These are phyloP conservation scores for Ilyonectria robusta DNA, from an alignment of 2,329 filamentous ascomycete species.

Conservation along the genomic window DNA sequence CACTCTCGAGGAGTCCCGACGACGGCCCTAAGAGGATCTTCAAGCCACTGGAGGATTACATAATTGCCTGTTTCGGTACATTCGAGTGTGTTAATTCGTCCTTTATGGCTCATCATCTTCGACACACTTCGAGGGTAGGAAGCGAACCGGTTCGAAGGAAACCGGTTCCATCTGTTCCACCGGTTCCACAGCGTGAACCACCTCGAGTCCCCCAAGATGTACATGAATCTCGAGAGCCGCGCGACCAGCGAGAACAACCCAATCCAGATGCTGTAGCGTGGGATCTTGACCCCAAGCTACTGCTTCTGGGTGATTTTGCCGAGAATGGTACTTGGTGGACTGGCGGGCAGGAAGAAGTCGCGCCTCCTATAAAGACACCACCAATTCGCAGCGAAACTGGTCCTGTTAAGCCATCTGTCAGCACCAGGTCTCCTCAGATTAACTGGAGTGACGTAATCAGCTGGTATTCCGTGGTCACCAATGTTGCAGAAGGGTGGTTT, in stretches of 20 bases:
- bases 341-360: slow-evolving; percentile 64
- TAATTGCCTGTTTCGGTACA: slow-evolving; percentile 77
- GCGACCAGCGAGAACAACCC: slow-evolving; percentile 33
- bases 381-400: slow-evolving; percentile 36
- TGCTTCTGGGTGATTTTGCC: slow-evolving; percentile 81
- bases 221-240: slow-evolving; percentile 51
- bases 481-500: slow-evolving; percentile 78
- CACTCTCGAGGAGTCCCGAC: slow-evolving; percentile 34
- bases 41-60: slow-evolving; percentile 82
- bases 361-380: slow-evolving; percentile 35
- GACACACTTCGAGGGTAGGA: slow-evolving; percentile 47
- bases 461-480: slow-evolving; percentile 82
- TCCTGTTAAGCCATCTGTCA: slow-evolving; percentile 31
- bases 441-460: slow-evolving; percentile 80
- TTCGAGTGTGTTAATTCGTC: slow-evolving; percentile 83
- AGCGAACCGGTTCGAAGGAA: slow-evolving; percentile 49
- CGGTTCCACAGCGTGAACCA: slow-evolving; percentile 52
- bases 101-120: slow-evolving; percentile 69
- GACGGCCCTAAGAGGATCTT: slow-evolving; percentile 75
- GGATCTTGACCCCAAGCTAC: slow-evolving; percentile 81
- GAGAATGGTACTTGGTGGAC: slow-evolving; percentile 91
- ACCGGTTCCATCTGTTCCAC: slow-evolving; percentile 34
- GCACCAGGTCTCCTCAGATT: slow-evolving; percentile 72
- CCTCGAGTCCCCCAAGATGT: slow-evolving; percentile 34
- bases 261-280: slow-evolving; percentile 41